Percentiles rank a stretch among this genome's conserved stretches.
phyloP scores from a whole-genome alignment of 225 moss, liverwort and hornwort species.

The Physcomitrium patens region DNA sequence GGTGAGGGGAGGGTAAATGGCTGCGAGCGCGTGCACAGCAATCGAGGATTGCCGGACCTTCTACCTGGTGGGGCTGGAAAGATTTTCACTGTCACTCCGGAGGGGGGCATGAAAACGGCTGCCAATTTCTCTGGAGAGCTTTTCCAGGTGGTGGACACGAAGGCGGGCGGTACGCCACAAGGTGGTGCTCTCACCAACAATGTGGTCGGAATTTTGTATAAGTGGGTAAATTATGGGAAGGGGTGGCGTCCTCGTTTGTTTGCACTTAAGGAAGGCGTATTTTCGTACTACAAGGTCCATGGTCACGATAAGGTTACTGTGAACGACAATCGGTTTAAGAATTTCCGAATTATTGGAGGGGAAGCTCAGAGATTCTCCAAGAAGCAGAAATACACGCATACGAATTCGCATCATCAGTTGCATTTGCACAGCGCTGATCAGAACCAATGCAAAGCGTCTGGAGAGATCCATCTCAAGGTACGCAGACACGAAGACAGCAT shows the following conservation, averaged over 20 bases:
- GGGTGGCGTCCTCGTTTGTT: conserved; percentile 99
- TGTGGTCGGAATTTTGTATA: conserved; percentile 85
- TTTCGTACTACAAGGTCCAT: conserved; percentile 96
- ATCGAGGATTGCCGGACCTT: conserved; percentile 28
- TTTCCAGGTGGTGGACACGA: conserved; percentile 58
- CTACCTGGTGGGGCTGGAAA: conserved; percentile 39
- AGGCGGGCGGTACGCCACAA: conserved; percentile 31
- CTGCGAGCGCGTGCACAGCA: conserved; percentile 29
- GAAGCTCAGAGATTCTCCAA: conserved; percentile 81
- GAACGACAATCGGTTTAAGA: conserved; percentile 85
- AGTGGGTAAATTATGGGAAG: conserved; percentile 99
- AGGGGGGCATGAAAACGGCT: conserved; percentile 63
- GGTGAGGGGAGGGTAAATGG: conserved; percentile 33
- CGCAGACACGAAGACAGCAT: neutral
- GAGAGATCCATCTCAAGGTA: conserved; percentile 97
- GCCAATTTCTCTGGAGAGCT: conserved; percentile 64
- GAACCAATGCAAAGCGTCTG: conserved; percentile 85
- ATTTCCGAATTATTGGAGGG: conserved; percentile 87
- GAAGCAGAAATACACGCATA: conserved; percentile 66
- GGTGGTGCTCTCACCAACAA: conserved; percentile 52
- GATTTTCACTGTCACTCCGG: conserved; percentile 56
- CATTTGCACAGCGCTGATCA: conserved; percentile 47
- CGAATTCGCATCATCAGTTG: neutral
- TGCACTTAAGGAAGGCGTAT: conserved; percentile 88
- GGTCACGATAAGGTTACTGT: conserved; percentile 92